Evolutionary conservation across 164 flowering plant genomes (phyloP).

Genomic region (Tetrastigma voinierianum): DNA sequence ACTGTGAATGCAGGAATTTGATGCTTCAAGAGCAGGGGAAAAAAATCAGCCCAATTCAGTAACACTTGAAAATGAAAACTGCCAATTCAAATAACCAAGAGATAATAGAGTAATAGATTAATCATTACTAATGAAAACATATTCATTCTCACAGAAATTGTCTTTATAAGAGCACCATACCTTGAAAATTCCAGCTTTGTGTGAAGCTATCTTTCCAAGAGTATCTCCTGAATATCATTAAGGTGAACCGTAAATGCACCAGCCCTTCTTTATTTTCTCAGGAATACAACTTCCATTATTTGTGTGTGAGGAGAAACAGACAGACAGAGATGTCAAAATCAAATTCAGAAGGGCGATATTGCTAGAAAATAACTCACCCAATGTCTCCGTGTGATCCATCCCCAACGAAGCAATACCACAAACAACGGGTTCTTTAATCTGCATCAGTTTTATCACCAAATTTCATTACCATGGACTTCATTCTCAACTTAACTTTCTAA

Average conservation of each 20-base stretch:
- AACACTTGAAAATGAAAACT: conserved; percentile 40
- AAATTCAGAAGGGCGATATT: neutral
- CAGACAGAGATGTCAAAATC: neutral
- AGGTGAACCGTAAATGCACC: neutral
- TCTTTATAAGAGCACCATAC: conserved; percentile 26
- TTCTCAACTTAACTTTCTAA: neutral
- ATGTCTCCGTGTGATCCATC: conserved; percentile 77
- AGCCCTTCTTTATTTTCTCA: too few relatives aligned
- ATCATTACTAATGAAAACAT: conserved; percentile 5
- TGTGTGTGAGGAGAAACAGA: neutral
- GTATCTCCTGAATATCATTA: conserved; percentile 64
- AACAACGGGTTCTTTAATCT: conserved; percentile 80
- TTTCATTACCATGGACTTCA: neutral
- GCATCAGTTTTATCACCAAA: conserved; percentile 21
- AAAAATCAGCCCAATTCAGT: conserved; percentile 49
- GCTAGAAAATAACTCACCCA: conserved; percentile 41
- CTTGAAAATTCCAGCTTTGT: conserved; percentile 97
- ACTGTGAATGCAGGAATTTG: conserved; percentile 78
- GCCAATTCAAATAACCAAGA: conserved; percentile 16
- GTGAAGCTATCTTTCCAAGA: conserved; percentile 69
- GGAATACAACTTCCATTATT: neutral
- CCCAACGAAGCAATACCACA: conserved; percentile 89
- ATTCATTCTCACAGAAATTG: conserved; percentile 6
- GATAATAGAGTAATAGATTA: conserved; percentile 19
- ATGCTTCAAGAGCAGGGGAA: conserved; percentile 69